A percentile compares a stretch with the other conserved stretches of the same genome.
phyloP scores from a whole-genome alignment of 1,284 basidiomycete genomes.

The Pterula multifida region DNA sequence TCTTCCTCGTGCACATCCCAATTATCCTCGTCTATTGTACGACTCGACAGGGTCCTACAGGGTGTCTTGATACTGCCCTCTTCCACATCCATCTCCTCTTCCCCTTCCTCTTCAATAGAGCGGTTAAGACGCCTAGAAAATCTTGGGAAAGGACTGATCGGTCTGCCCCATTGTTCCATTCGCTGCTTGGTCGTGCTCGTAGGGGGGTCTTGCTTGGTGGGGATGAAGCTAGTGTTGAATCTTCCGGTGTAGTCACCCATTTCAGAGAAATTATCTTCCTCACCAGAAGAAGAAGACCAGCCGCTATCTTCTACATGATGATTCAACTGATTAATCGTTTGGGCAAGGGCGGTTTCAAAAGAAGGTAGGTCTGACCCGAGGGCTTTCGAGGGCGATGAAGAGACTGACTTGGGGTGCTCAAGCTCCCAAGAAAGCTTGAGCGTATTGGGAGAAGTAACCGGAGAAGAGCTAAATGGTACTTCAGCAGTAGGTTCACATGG shows the following conservation, averaged over 20 bases:
- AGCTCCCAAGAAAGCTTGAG: not conserved
- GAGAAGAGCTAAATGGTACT: not conserved
- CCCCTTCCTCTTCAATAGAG: slow-evolving; percentile 6
- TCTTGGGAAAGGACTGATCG: slow-evolving; percentile 51
- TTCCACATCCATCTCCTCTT: slow-evolving; percentile 9
- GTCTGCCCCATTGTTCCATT: slow-evolving; percentile 53
- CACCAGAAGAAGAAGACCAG: slow-evolving; percentile 5
- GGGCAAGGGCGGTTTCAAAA: not conserved
- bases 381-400: slow-evolving; percentile 12
- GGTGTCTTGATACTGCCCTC: slow-evolving; percentile 5
- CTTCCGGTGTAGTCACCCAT: slow-evolving; percentile 56
- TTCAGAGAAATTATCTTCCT: slow-evolving; percentile 11
- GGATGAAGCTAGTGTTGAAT: slow-evolving; percentile 39
- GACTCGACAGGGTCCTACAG: not conserved
- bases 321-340: not conserved
- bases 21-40: slow-evolving; percentile 12
- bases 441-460: slow-evolving; percentile 10
- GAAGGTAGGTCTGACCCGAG: not conserved
- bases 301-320: slow-evolving; percentile 16
- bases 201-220: slow-evolving; percentile 57
- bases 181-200: slow-evolving; percentile 37
- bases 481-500: not conserved
- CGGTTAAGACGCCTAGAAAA: slow-evolving; percentile 8
- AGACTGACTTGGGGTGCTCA: slow-evolving; percentile 11
- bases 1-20: slow-evolving; percentile 4